Evolutionary conservation across 1,284 basidiomycete species (phyloP), one percentile per base, ranked within the genome.

Genomic region (Hypsizygus ulmarius): DNA sequence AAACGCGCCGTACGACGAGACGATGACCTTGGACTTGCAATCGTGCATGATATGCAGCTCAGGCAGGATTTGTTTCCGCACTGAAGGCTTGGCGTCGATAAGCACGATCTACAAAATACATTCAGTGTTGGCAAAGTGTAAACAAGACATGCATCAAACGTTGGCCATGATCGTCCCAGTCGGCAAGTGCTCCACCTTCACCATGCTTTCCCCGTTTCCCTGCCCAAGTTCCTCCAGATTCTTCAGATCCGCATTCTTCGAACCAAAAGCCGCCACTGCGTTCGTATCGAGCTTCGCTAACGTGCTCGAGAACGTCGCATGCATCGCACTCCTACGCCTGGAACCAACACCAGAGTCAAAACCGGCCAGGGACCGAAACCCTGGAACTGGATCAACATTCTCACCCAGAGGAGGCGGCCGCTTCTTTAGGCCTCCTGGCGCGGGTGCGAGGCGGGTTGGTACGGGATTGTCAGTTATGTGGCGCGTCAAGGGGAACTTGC

Each of bases 11-110:
- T 90, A 97, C 72, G 96, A 98, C 1, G 89, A 93, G 59, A 99
- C 90, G 63, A 99, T 99, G 71, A 93, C 92, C 18, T 81, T 80
- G 2, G 92, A 97, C 55, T 88, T 79, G 69, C 97, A 99, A 65
- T 97, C 91, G 68, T 97, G 93, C 89, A 99, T 92, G 71, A 99
- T 98, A 64, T 99, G 95, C 48, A 99, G 77, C 64, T 99, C 96
- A 49, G 96, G 87, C 19, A 99, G 75, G 56, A 99, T 99, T 69
- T 99, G 97, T 67, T 98, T 99, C 55, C 95, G 83, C n/a, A 98
- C 89, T 1, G 92, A 84, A 0, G 94, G 92, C 65, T 97, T 97
- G 14, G 96, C 96, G 65, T 99, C 96, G 64, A 99, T 97, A 54
- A 98, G 82, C 21, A 99, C 94, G 62, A 97, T 93, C 94, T 97